Conservation (phyloP, 75 land plant species). For the Cunninghamia lanceolata region DNA sequence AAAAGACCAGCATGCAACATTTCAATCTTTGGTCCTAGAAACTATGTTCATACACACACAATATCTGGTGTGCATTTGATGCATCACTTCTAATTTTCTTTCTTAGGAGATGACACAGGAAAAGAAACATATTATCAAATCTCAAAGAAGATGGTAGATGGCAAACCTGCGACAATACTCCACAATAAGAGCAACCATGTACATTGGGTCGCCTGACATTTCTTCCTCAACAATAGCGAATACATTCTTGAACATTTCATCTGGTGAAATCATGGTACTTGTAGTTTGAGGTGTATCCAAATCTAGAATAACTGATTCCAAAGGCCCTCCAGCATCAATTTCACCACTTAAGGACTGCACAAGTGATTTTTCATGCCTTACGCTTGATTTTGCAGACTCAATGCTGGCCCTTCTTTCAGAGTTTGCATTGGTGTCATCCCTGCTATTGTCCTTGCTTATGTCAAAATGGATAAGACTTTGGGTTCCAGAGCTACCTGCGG, state of each 20-base stretch:
- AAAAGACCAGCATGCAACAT: not conserved
- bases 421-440: not conserved
- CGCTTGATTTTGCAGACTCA: not conserved
- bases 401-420: conserved; percentile 4
- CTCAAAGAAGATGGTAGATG: not conserved
- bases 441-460: not conserved
- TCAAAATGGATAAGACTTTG: not conserved
- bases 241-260: conserved; percentile 77
- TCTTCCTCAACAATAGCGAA: conserved; percentile 85
- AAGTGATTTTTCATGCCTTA: conserved; percentile 18
- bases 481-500: conserved; percentile 3
- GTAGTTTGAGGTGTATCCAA: conserved; percentile 29
- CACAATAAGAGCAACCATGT: conserved; percentile 65
- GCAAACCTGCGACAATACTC: conserved; percentile 86
- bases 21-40: not conserved
- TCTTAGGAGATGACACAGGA: not conserved
- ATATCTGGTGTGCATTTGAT: not conserved
- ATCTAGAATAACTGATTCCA: conserved; percentile 24
- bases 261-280: conserved; percentile 76
- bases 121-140: not conserved
- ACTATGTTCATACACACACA: not conserved
- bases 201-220: conserved; percentile 77
- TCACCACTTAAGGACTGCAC: conserved; percentile 21
- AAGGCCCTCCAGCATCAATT: not conserved
- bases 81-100: not conserved